phyloP scores from a whole-genome alignment of 192 early-diverging fungal genomes.

The Dimargaris cristalligena region DNA sequence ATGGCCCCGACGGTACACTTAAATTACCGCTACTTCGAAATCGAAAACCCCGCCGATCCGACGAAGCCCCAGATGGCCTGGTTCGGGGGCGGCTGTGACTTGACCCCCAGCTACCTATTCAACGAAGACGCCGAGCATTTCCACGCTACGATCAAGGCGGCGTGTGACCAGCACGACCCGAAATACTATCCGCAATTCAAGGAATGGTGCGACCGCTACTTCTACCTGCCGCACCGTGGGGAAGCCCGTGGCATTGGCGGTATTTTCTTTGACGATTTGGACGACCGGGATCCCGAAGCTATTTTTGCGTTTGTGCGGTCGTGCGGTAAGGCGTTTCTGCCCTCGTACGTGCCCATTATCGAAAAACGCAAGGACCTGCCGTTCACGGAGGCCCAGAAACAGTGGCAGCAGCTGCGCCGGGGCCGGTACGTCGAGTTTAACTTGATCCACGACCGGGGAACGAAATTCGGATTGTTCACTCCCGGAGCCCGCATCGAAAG shows the following conservation, averaged over 20 bases:
- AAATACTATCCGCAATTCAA: conserved; percentile 81
- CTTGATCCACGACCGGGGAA: conserved; percentile 89
- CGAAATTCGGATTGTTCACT: conserved; percentile 93
- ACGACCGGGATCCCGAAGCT: conserved; percentile 50
- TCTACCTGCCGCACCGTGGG: conserved; percentile 65
- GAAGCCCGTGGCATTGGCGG: conserved; percentile 92
- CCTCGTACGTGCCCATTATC: conserved; percentile 80
- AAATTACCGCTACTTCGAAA: conserved; percentile 97
- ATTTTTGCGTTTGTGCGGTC: conserved; percentile 72
- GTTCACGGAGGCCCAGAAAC: conserved; percentile 56
- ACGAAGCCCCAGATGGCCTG: conserved; percentile 61
- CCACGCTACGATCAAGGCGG: conserved; percentile 75
- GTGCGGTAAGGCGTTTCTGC: conserved; percentile 62
- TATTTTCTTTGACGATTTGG: conserved; percentile 96
- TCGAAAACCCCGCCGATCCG: conserved; percentile 35
- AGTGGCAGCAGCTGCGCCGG: conserved; percentile 89
- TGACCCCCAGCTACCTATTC: conserved; percentile 83
- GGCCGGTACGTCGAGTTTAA: conserved; percentile 98
- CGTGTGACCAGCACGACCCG: conserved; percentile 78
- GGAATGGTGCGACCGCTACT: conserved; percentile 94
- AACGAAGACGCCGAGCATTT: conserved; percentile 88
- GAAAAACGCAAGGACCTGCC: conserved; percentile 59
- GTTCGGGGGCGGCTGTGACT: conserved; percentile 95
- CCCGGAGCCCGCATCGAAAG: conserved; percentile 93
- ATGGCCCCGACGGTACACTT: conserved; percentile 90